A percentile compares a stretch with the other conserved stretches of the same genome.
These are phyloP conservation scores for Neonectria neomacrospora DNA, from an alignment of 2,329 filamentous ascomycete genomes.

Conservation along the genomic window DNA sequence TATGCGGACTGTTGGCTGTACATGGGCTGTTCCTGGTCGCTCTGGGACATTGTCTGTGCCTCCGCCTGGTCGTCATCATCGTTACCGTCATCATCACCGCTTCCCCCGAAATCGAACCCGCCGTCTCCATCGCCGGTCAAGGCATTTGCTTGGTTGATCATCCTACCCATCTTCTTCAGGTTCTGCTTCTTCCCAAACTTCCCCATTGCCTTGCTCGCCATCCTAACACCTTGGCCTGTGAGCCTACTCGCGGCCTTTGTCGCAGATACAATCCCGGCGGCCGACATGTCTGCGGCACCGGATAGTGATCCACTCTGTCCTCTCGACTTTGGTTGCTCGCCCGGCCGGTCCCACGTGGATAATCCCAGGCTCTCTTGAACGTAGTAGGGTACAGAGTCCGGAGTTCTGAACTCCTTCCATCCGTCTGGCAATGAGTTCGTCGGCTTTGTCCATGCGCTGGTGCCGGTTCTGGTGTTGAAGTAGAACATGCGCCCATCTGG, in stretches of 20 bases:
- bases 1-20: background rate
- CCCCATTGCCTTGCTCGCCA: constrained; percentile 35
- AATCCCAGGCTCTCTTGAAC: constrained; percentile 42
- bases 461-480: constrained; percentile 38
- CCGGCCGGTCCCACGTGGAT: constrained; percentile 44
- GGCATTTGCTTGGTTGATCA: constrained; percentile 24
- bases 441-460: constrained; percentile 41
- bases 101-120: constrained; percentile 18
- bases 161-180: constrained; percentile 36
- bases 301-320: background rate
- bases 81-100: constrained; percentile 18
- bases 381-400: constrained; percentile 43
- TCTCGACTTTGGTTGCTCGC: constrained; percentile 37
- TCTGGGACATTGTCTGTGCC: background rate
- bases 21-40: constrained; percentile 20
- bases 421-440: constrained; percentile 37
- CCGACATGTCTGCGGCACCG: constrained; percentile 10
- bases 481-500: constrained; percentile 39
- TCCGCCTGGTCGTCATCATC: constrained; percentile 10
- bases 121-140: constrained; percentile 24
- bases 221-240: constrained; percentile 18
- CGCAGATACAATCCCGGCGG: constrained; percentile 24
- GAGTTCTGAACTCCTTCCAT: constrained; percentile 43
- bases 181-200: constrained; percentile 45
- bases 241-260: constrained; percentile 38